Base-by-base conservation (phyloP, 179 eudicot species). In the Drosera spatulata region DNA sequence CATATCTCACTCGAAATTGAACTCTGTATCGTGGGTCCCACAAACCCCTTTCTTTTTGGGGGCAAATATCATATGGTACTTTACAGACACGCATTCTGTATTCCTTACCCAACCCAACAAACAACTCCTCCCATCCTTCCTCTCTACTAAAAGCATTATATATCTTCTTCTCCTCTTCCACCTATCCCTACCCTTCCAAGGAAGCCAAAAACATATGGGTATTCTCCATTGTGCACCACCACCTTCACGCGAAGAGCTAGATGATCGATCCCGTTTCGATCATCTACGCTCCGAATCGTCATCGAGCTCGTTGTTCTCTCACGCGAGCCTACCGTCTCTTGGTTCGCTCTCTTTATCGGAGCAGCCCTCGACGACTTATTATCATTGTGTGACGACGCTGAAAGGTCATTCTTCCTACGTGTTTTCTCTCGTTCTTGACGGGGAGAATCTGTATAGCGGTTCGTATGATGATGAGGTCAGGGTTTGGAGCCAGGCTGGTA, bases 331-430 rank as follows among this genome's bases (percentile, higher is more conserved):
- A 45, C 82, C 84, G 38, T 75, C 82, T 3, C 66, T 86, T 41
- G 87, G 83, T 47, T 84, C 87, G 56, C 83, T 86, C 5, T 65
- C 87, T 13, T 38, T 61, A 50, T 61, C 74, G 22, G 61, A 75
- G 11, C 64, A 56, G 22, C 53, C 64, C 10, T 47, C 75, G 48
- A 53, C 47, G 67, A 39, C 66, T 54, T 61, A 66, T 66, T 64
- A 82, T 71, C 83, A 75, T 53, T 84, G 95, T 71, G 49, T 89
- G 41, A 71, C 79, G 61, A 89, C 85, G 61, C 76, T 86, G 59
- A 74, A 74, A 63, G 73, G 75, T 47, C 85, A 80, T 53, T 57
- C 63, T 71, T 75, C 91, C 67, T 84, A 82, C 73, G 69, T 80
- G 39, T 86, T 84, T 58, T 84, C 87, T 56, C 80, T 86, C 4